A percentile compares a stretch with the other conserved stretches of the same genome.
Evolutionary conservation across 1,284 basidiomycete species (phyloP).

Genomic region (Rhizoctonia solani): DNA sequence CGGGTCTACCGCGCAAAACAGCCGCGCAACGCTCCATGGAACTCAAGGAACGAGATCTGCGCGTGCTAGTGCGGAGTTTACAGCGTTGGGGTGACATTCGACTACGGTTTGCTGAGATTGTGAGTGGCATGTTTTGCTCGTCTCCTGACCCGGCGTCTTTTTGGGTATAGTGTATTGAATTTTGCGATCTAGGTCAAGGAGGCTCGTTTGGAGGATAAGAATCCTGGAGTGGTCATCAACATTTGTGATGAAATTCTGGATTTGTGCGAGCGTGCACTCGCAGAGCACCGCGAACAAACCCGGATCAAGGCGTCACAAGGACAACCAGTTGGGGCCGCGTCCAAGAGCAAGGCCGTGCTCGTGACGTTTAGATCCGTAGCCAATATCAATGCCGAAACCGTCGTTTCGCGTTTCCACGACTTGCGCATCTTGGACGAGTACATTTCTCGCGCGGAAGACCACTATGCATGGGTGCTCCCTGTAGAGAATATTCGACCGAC

Average conservation of each 20-base stretch:
- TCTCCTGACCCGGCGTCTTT: slow-evolving; percentile 30
- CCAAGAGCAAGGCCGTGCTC: slow-evolving; percentile 91
- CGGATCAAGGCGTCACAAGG: slow-evolving; percentile 76
- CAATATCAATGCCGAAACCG: slow-evolving; percentile 97
- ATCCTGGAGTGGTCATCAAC: slow-evolving; percentile 88
- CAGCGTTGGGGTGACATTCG: slow-evolving; percentile 98
- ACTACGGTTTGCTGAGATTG: slow-evolving; percentile 91
- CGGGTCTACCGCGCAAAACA: slow-evolving; percentile 72
- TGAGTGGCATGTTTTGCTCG: slow-evolving; percentile 50
- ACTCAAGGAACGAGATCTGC: slow-evolving; percentile 95
- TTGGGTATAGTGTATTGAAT: slow-evolving; percentile 22
- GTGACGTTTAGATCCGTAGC: slow-evolving; percentile 88
- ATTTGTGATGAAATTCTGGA: slow-evolving; percentile 92
- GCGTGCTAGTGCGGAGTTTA: slow-evolving; percentile 92
- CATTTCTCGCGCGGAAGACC: slow-evolving; percentile 67
- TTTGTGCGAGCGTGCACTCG: slow-evolving; percentile 81
- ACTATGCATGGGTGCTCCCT: slow-evolving; percentile 83
- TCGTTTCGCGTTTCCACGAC: slow-evolving; percentile 87
- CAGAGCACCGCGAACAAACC: slow-evolving; percentile 82
- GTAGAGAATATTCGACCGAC: slow-evolving; percentile 92
- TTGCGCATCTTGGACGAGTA: slow-evolving; percentile 87
- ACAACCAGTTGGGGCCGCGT: slow-evolving; percentile 74
- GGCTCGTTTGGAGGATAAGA: slow-evolving; percentile 94
- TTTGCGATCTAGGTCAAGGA: slow-evolving; percentile 69
- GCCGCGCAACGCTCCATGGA: slow-evolving; percentile 93